Conservation (phyloP, 2,329 filamentous ascomycete species). For the Lanzia echinophila region DNA sequence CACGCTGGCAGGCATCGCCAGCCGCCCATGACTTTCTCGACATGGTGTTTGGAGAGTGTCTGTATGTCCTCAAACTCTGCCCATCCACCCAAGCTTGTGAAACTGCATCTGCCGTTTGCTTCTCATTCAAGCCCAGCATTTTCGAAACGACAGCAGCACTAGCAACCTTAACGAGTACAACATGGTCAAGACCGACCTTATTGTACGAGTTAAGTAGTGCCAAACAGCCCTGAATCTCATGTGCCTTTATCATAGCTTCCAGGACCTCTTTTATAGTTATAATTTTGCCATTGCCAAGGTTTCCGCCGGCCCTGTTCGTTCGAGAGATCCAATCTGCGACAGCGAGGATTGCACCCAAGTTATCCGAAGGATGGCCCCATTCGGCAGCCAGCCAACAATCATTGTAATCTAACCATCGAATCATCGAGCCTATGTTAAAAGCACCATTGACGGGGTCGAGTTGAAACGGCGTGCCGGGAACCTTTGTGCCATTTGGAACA, state of each 20-base stretch:
- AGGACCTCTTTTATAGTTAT: constrained; percentile 86
- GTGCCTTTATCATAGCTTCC: constrained; percentile 97
- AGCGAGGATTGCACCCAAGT: constrained; percentile 91
- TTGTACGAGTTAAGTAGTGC: constrained; percentile 98
- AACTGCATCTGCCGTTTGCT: constrained; percentile 90
- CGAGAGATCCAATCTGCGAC: constrained; percentile 97
- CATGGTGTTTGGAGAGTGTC: constrained; percentile 98
- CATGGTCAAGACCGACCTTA: constrained; percentile 96
- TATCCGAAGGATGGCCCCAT: constrained; percentile 98
- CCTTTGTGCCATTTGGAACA: constrained; percentile 85
- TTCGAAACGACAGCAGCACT: constrained; percentile 90
- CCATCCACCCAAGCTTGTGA: constrained; percentile 98
- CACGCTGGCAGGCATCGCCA: constrained; percentile 93
- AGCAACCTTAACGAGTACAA: constrained; percentile 96
- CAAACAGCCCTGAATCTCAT: constrained; percentile 96
- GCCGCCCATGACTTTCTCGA: constrained; percentile 98
- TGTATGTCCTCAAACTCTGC: constrained; percentile 91
- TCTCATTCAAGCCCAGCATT: constrained; percentile 83
- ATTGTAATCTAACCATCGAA: constrained; percentile 99
- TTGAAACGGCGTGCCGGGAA: constrained; percentile 87
- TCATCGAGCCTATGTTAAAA: constrained; percentile 99
- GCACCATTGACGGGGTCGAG: constrained; percentile 92
- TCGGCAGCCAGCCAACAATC: constrained; percentile 99
- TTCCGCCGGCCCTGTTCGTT: constrained; percentile 69
- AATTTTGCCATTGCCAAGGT: constrained; percentile 80